Evolutionary conservation across 192 early-diverging fungal species (phyloP), one percentile per base, ranked within the genome.

Genomic region (Coemansia sp.): DNA sequence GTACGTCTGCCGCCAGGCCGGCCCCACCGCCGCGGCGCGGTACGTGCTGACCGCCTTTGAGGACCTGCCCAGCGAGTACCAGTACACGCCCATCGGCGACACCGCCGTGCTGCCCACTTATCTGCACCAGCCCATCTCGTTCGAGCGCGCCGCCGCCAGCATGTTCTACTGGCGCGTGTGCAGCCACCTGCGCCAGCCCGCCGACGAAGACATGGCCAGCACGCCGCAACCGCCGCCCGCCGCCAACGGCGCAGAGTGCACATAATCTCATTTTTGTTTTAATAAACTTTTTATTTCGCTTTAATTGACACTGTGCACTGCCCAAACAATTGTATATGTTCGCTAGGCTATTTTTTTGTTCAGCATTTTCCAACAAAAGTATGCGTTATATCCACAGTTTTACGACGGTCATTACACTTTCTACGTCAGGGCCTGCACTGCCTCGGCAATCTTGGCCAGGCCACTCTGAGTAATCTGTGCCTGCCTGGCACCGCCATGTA

Each of bases 161-260:
- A 73, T 80, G 77, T 80, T 80, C 61, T 70, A 59, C 50, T 80
- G 77, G 77, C 70, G 77, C 27, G 49, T 80, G 53, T 80, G 71
- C 60, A 64, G 66, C 44, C 71, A 70, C 38, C 35, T 80, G 51
- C 66, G 69, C 52, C 46, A 65, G 35, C 23, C 3, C 42, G 23
- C 9, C 10, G 14, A 22, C 21, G 48, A 18, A 28, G 23, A 2
- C 29, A 31, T 8, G 24, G 27, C 32, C 1, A 5, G 40, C 47
- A n/a, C 46, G 33, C 16, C n/a, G 11, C 42, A 28, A n/a, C n/a
- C 35, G 56, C 44, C 44, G 9, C 32, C 51, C 30, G 21, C 57
- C 30, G 24, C 24, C 11, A 33, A 16, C 38, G 28, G 49, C 31
- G n/a, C 57, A 49, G 47, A 46, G 30, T 48, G 9, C 19, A 30